These are phyloP conservation scores for Aspergillus carbonarius DNA, from an alignment of 2,329 filamentous ascomycete species.

Conservation along the genomic window DNA sequence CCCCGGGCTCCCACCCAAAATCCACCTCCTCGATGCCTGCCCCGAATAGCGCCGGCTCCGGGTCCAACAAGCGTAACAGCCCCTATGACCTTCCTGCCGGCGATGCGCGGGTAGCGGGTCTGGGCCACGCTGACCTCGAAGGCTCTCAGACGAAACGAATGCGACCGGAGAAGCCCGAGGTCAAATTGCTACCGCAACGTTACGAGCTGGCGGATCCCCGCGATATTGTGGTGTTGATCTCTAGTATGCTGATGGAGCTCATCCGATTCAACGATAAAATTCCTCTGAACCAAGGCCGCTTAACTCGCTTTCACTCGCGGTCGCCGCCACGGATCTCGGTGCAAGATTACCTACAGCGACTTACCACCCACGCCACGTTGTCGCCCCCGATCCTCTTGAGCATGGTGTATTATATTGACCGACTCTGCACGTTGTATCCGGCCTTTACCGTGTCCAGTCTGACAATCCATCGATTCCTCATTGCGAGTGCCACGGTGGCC, in stretches of 20 bases:
- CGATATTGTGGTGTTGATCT: conserved; percentile 85
- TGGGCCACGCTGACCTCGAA: conserved; percentile 25
- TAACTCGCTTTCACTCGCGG: conserved; percentile 93
- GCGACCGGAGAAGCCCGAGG: conserved; percentile 44
- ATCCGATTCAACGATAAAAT: conserved; percentile 89
- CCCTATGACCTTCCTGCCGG: conserved; percentile 26
- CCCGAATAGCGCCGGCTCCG: conserved; percentile 21
- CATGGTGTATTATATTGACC: conserved; percentile 99
- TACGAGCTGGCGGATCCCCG: conserved; percentile 82
- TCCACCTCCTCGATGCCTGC: conserved; percentile 32
- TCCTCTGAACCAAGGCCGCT: conserved; percentile 77
- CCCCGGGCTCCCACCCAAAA: conserved; percentile 16
- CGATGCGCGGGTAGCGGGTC: conserved; percentile 21
- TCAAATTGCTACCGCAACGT: conserved; percentile 59
- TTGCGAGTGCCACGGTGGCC: conserved; percentile 91
- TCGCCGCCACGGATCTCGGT: conserved; percentile 90
- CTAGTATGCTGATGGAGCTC: conserved; percentile 92
- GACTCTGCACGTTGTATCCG: conserved; percentile 85
- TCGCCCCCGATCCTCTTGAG: conserved; percentile 91
- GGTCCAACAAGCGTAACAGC: conserved; percentile 38
- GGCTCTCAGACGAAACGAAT: conserved; percentile 47
- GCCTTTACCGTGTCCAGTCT: conserved; percentile 95
- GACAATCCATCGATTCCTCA: conserved; percentile 95
- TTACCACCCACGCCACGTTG: conserved; percentile 91
- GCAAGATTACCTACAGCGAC: conserved; percentile 84